phyloP scores from a whole-genome alignment of 1,139 yeast species.

The Yamadazyma diospyri region DNA sequence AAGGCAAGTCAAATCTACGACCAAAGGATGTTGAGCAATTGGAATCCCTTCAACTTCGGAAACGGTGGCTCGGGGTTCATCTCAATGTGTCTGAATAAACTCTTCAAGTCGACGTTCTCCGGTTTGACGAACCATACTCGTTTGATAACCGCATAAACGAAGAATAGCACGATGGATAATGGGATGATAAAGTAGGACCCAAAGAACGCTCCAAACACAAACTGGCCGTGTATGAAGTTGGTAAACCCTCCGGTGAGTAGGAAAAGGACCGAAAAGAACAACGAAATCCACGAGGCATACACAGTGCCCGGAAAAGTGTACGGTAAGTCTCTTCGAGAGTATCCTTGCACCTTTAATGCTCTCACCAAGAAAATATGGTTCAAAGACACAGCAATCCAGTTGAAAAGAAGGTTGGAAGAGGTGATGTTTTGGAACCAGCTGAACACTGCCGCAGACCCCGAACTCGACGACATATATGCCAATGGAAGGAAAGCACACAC shows the following conservation, averaged over 20 bases:
- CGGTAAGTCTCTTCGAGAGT: conserved; percentile 24
- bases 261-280: conserved; percentile 27
- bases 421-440: conserved; percentile 38
- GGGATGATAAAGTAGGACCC: conserved; percentile 39
- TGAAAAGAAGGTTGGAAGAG: conserved; percentile 39
- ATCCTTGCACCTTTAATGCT: conserved; percentile 37
- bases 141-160: conserved; percentile 27
- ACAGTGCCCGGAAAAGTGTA: conserved; percentile 25
- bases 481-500: conserved; percentile 52
- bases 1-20: too few species aligned
- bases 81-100: conserved; percentile 31
- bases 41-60: conserved; percentile 19
- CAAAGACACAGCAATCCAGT: conserved; percentile 34
- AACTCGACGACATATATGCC: conserved; percentile 41
- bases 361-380: conserved; percentile 33
- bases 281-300: conserved; percentile 34
- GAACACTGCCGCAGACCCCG: conserved; percentile 38
- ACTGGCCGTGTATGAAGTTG: conserved; percentile 34
- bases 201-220: conserved; percentile 30
- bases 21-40: conserved; percentile 1
- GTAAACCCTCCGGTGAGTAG: conserved; percentile 40
- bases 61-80: conserved; percentile 37
- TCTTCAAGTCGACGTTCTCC: conserved; percentile 29
- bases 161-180: conserved; percentile 21
- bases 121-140: conserved; percentile 24